Base-by-base conservation (phyloP, 1,139 yeast species). In the Hansenula lynferdii region DNA sequence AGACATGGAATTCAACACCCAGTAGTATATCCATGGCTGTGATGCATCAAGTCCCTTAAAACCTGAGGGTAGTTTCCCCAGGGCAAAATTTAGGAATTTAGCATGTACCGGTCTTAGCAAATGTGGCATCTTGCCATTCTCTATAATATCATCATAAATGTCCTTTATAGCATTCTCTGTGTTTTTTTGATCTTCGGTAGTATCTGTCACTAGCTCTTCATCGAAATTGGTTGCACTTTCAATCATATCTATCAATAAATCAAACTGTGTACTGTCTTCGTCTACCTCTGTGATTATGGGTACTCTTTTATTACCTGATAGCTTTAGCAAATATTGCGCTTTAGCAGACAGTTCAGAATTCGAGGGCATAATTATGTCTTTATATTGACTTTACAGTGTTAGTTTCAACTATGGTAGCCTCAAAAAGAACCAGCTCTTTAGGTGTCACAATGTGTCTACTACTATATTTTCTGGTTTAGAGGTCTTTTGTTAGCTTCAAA, bases 21-120 rank as follows among this genome's bases (percentile, higher is more conserved):
- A 92, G 59, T 85, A 90, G 3, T 84, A 46, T 59, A 92, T 64
- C 98, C 98, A 94, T 0, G 96, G 81, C 45, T 85, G 90, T 19
- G 95, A 85, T 0, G 97, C 92, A 60, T 92, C 97, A 34, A 86
- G 65, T 0, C 62, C 57, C 12, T 46, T 67, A 63, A 35, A 64
- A 60, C 60, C 69, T 74, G 32, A 61, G 53, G 64, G 55, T 6
- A 67, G 57, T 3, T 58, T 49, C 0, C 89, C 84, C 22, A 85
- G 67, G 22, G 70, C 66, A 22, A 57, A 60, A 17, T 44, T 49
- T 19, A 85, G 61, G 33, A 69, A 67, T 20, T 57, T 47, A 16
- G 60, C 52, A 48, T 67, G 81, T 39, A 47, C 48, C 19, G 32
- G 34, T n/a, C 31, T 44, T 8, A 28, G 22, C 12, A 55, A 34